A percentile compares a stretch with the other conserved stretches of the same genome.
Conservation (phyloP, 495 filamentous ascomycete species). For the Penicillium tannophilum region DNA sequence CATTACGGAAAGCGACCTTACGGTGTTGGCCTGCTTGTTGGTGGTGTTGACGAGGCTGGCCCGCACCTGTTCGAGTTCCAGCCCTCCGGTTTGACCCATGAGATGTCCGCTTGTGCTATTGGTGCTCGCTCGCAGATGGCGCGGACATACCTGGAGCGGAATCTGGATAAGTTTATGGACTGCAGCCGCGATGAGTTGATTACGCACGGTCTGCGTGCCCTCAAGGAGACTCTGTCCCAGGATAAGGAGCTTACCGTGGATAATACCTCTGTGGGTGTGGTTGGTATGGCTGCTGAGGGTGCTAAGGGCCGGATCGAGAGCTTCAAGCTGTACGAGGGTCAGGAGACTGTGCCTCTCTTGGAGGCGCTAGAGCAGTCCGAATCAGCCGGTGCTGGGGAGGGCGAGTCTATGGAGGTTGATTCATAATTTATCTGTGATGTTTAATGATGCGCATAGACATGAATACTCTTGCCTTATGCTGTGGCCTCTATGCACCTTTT, state of each 20-base stretch:
- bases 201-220: conserved; percentile 81
- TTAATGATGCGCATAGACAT: conserved; percentile 43
- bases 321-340: conserved; percentile 91
- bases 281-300: conserved; percentile 61
- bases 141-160: conserved; percentile 90
- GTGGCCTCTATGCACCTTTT: conserved; percentile 17
- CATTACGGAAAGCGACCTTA: conserved; percentile 96
- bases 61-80: conserved; percentile 99
- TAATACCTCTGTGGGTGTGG: conserved; percentile 88
- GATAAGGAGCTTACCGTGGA: conserved; percentile 97
- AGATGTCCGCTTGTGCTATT: conserved; percentile 95
- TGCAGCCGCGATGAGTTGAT: conserved; percentile 81
- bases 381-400: conserved; percentile 63
- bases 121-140: conserved; percentile 97
- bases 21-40: conserved; percentile 90
- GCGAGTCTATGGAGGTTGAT: conserved; percentile 84
- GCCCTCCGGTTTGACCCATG: conserved; percentile 90
- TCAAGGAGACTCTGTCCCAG: conserved; percentile 95
- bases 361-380: conserved; percentile 73
- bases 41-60: conserved; percentile 89
- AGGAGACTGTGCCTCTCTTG: conserved; percentile 69
- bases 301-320: conserved; percentile 62
- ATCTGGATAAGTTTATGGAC: conserved; percentile 77
- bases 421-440: conserved; percentile 44
- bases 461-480: conserved; percentile 32